These are phyloP conservation scores for Solanum chmielewskii DNA, from an alignment of 257 asterid species.

Conservation along the genomic window DNA sequence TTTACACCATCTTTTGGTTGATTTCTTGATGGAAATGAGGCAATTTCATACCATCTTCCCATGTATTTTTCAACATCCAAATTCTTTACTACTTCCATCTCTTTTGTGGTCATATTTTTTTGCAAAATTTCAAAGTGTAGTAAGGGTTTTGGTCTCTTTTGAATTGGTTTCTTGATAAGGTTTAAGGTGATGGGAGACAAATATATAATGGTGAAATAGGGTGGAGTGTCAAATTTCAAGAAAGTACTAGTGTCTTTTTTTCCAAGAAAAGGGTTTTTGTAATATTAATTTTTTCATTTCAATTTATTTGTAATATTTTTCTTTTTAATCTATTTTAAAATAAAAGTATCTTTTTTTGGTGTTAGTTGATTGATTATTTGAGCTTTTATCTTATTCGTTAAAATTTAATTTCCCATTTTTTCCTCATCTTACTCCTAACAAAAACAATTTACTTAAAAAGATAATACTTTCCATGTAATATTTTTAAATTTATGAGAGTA, in stretches of 20 bases:
- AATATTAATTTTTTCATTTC: accelerated
- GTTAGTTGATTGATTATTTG: no score
- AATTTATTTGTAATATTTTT: neutral
- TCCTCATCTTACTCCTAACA: no score
- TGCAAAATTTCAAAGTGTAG: neutral
- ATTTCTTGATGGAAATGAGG: constrained; percentile 55
- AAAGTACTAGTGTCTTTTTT: neutral
- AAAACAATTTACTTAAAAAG: no score
- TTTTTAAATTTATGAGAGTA: no score
- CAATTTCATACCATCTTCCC: constrained; percentile 97
- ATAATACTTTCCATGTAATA: no score
- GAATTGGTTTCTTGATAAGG: neutral
- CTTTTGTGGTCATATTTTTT: constrained; percentile 5
- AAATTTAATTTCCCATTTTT: no score
- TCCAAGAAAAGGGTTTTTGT: neutral
- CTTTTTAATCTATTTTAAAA: no score
- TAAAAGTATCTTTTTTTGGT: accelerated
- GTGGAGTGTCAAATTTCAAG: neutral
- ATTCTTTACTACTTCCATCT: constrained; percentile 53
- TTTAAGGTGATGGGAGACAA: neutral
- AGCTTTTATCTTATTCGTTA: no score
- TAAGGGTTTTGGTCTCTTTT: neutral
- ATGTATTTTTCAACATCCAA: constrained; percentile 53
- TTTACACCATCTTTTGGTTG: constrained; percentile 62
- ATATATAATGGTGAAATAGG: neutral